Percentiles rank a stretch among this genome's conserved stretches.
These are phyloP conservation scores for Osmozyma mogii DNA, from an alignment of 805 yeast species.

Conservation along the genomic window DNA sequence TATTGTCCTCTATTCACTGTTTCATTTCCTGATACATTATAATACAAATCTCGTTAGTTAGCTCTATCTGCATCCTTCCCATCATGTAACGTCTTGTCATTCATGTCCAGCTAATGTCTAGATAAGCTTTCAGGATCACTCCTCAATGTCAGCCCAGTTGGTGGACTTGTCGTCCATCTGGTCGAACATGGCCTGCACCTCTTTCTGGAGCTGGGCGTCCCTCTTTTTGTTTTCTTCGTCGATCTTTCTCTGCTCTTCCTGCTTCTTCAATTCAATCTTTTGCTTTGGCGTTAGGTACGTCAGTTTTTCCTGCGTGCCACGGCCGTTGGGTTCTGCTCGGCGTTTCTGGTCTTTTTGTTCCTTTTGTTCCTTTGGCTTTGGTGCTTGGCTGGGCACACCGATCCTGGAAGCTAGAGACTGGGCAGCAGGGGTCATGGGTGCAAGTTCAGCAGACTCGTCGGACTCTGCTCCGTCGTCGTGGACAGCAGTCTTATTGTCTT, in stretches of 20 bases:
- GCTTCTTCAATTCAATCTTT: slow-evolving; percentile 1
- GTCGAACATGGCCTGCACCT: slow-evolving; percentile 20
- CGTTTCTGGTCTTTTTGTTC: slow-evolving; percentile 2
- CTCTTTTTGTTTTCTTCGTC: slow-evolving; percentile 3
- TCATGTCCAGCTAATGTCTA: too few relatives aligned
- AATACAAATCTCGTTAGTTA: too few relatives aligned
- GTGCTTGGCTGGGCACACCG: background rate
- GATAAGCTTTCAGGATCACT: too few relatives aligned
- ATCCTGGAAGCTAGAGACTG: background rate
- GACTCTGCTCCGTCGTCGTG: too few relatives aligned
- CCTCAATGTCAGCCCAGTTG: slow-evolving; percentile 29
- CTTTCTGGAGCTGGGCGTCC: slow-evolving; percentile 17
- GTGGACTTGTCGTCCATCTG: slow-evolving; percentile 20
- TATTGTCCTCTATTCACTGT: too few relatives aligned
- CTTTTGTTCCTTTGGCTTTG: slow-evolving; percentile 2
- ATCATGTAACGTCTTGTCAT: too few relatives aligned
- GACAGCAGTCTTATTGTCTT: too few relatives aligned
- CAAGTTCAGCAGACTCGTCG: too few relatives aligned
- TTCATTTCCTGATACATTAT: too few relatives aligned
- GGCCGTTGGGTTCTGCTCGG: slow-evolving; percentile 6
- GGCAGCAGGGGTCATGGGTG: background rate
- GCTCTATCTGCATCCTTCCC: too few relatives aligned
- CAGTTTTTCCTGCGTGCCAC: too few relatives aligned
- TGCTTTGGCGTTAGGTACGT: too few relatives aligned
- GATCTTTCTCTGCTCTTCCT: slow-evolving; percentile 6